These are phyloP conservation scores for Torulaspora microellipsoides DNA, from an alignment of 805 yeast genomes.

Conservation along the genomic window DNA sequence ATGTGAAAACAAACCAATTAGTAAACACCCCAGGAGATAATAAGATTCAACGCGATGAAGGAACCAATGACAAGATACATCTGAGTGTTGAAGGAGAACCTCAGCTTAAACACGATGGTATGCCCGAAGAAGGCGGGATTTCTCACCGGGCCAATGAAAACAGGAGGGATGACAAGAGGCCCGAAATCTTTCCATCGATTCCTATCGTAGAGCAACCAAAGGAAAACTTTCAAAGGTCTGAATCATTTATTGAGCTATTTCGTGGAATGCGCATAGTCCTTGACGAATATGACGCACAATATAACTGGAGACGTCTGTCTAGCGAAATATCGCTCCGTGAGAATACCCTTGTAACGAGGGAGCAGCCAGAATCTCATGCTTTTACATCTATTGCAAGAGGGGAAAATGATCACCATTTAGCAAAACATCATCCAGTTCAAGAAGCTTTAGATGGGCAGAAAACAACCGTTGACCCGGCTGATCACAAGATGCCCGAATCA, in stretches of 20 bases:
- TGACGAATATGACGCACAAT: slow-evolving; percentile 31
- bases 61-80: neutral
- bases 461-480: no score
- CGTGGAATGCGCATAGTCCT: slow-evolving; percentile 30
- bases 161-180: neutral
- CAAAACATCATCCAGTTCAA: no score
- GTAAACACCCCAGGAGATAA: neutral
- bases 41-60: neutral
- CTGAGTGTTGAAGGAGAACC: neutral
- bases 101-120: neutral
- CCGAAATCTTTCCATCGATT: slow-evolving; percentile 6
- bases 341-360: neutral
- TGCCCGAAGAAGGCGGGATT: no score
- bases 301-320: slow-evolving; percentile 31
- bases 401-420: no score
- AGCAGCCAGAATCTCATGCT: slow-evolving; percentile 4
- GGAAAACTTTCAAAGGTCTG: slow-evolving; percentile 23
- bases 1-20: neutral
- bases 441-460: no score
- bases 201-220: slow-evolving; percentile 5
- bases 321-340: slow-evolving; percentile 20
- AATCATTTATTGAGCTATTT: slow-evolving; percentile 31
- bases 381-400: slow-evolving; percentile 10
- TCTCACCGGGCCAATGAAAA: neutral
- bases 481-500: no score